Evolutionary conservation across 1,139 yeast species (phyloP).

Genomic region (Kodamaea alishanica): DNA sequence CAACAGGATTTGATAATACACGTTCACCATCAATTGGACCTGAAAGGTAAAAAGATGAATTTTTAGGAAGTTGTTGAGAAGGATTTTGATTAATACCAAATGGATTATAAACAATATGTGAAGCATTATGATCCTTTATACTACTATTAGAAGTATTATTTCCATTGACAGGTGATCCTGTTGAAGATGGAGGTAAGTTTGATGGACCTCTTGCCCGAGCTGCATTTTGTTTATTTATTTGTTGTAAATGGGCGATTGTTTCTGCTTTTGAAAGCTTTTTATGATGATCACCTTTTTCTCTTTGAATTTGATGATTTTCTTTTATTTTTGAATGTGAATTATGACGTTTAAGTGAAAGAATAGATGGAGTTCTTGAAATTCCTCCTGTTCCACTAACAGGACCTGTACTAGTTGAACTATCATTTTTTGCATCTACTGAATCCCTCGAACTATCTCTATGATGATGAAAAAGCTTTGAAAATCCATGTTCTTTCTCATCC

Average conservation of each 20-base stretch:
- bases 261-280: slow-evolving; percentile 36
- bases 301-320: slow-evolving; percentile 2
- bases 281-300: slow-evolving; percentile 9
- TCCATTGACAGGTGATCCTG: neutral
- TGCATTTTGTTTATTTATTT: slow-evolving; percentile 32
- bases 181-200: neutral
- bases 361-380: slow-evolving; percentile 25
- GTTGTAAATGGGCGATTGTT: slow-evolving; percentile 38
- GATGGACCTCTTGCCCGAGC: slow-evolving; percentile 7
- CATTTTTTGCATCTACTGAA: neutral
- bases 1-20: slow-evolving; percentile 59
- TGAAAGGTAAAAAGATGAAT: slow-evolving; percentile 39
- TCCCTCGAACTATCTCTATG: slow-evolving; percentile 4
- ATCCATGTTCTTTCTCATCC: slow-evolving; percentile 16
- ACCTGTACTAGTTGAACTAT: too few relatives aligned
- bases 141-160: neutral
- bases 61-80: slow-evolving; percentile 34
- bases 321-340: slow-evolving; percentile 17
- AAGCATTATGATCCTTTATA: slow-evolving; percentile 19
- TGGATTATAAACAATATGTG: slow-evolving; percentile 40
- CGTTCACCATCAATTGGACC: slow-evolving; percentile 39
- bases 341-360: slow-evolving; percentile 27
- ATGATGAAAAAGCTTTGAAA: slow-evolving; percentile 24
- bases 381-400: slow-evolving; percentile 6
- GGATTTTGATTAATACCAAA: slow-evolving; percentile 41